Base-by-base conservation (phyloP, 164 flowering plant genomes). In the Platanus orientalis region DNA sequence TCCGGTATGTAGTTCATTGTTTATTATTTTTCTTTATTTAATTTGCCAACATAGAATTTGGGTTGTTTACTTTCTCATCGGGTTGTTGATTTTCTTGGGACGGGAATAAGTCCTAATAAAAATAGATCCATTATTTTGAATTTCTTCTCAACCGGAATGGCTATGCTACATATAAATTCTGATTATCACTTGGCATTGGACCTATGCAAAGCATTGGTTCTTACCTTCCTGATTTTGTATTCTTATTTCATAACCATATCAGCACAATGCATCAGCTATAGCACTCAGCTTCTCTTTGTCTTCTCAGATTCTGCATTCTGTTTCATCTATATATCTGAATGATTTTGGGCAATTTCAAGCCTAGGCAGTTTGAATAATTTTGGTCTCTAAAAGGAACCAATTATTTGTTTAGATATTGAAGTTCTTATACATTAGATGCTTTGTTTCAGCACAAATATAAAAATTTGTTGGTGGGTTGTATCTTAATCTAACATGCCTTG, bases 1-100 rank as follows among this genome's bases (percentile, higher is more conserved):
- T 42, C 90, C 90, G 64, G 97, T 94, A 77, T 69, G 84, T 53
- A 54, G 55, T 62, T 59, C 39, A 24, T 30, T 49, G 17, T 49
- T 39, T 24, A 19, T 54, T 62, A 51, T n/a, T 52, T 45, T 62
- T 24, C 11, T 40, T 45, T 45, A n/a, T 36, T 2, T 54, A 20
- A 34, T n/a, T n/a, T n/a, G 50, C 17, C 19, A 40, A 28, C 19
- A 54, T 53, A 13, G 19, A 44, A 9, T 34, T 7, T 20, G 2
- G 28, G 17, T 28, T 52, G 6, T 20, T 50, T 16, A 10, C n/a
- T n/a, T n/a, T n/a, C n/a, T n/a, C n/a, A n/a, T n/a, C n/a, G n/a
- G n/a, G 1, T 47, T 21, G n/a, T 17, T 49, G n/a, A 17, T 26
- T 39, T n/a, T 1, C 23, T 50, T 57, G 29, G 14, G 30, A 28